Base-by-base conservation (phyloP, 495 filamentous ascomycete species). In the Podospora fimiseda region DNA sequence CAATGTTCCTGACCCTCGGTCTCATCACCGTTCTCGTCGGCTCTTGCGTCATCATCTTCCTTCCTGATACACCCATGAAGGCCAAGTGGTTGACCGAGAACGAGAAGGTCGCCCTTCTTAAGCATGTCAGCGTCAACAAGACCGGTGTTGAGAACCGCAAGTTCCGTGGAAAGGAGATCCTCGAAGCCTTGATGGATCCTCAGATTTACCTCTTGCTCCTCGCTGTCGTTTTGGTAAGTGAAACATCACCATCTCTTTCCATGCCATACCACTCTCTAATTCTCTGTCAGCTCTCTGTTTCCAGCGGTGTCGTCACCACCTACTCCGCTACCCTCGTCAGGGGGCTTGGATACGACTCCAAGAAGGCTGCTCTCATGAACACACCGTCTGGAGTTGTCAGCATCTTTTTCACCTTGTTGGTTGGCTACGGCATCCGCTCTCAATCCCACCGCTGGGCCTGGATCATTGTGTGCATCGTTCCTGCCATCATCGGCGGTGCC, bases 1-100 rank as follows among this genome's bases (percentile, higher is more conserved):
- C 79, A 56, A 85, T 85, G 80, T 85, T 84, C 56, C 63, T 83
- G 3, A 72, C 70, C 0, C 68, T 85, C 19, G 82, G 82, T 0
- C 33, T 66, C n/a, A 57, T 81, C 43, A 85, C 80, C 13, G 61
- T 83, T 2, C 1, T 76, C 9, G 70, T 80, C 22, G 75, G 76
- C 0, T 18, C 71, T 2, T 63, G 67, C 23, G 72, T 75, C 14
- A 56, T 74, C 6, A 49, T 77, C 45, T 62, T 77, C 41, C 63
- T 84, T 9, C 81, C 81, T 0, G 75, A 81, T 53, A 75, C 69
- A 2, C 81, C 78, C 0, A 72, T 75, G 64, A 61, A 71, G 27
- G 79, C 81, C 8, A 43, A 53, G 0, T 84, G 79, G 57, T 64
- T 83, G 20, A 71, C 62, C 1, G 64, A 75, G 19, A 56, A 49